phyloP scores from a whole-genome alignment of 768 basidiomycete genomes.

The Neoboletus magnificus region DNA sequence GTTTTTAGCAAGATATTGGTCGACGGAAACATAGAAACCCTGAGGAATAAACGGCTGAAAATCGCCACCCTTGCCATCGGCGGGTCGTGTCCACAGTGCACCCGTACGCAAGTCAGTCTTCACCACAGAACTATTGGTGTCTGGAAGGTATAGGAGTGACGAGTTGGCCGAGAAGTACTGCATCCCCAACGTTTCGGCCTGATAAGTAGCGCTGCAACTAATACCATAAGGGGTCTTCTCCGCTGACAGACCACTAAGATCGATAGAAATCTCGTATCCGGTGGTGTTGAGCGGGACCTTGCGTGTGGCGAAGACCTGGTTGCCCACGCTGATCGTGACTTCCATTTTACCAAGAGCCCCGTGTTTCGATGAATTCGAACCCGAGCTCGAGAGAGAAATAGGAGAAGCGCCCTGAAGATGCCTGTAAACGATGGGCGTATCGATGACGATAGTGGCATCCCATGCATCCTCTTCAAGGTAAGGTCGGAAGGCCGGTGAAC shows the following conservation, averaged over 20 bases:
- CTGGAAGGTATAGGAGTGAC: conserved; percentile 41
- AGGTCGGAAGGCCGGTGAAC: conserved; percentile 44
- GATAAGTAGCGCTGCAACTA: conserved; percentile 34
- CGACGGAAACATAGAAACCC: conserved; percentile 70
- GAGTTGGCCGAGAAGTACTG: conserved; percentile 33
- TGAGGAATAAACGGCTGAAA: conserved; percentile 55
- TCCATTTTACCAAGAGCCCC: conserved; percentile 9
- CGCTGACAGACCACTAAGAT: conserved; percentile 29
- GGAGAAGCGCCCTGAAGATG: conserved; percentile 35
- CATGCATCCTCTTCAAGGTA: conserved; percentile 43
- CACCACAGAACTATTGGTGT: conserved; percentile 38
- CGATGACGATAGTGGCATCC: conserved; percentile 32
- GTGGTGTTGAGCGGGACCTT: conserved; percentile 38
- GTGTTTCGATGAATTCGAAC: neutral
- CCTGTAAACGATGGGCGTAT: conserved; percentile 36
- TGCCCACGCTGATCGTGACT: conserved; percentile 33
- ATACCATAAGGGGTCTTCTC: conserved; percentile 32
- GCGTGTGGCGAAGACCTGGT: conserved; percentile 21
- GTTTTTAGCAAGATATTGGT: conserved; percentile 50
- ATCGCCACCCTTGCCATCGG: conserved; percentile 12
- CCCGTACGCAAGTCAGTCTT: conserved; percentile 49
- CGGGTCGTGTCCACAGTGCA: conserved; percentile 39
- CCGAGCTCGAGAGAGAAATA: conserved; percentile 21
- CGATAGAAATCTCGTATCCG: conserved; percentile 34
- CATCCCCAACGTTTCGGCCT: neutral